Base-by-base conservation (phyloP, 371 early-diverging fungal species). In the Apophysomyces ossiformis region DNA sequence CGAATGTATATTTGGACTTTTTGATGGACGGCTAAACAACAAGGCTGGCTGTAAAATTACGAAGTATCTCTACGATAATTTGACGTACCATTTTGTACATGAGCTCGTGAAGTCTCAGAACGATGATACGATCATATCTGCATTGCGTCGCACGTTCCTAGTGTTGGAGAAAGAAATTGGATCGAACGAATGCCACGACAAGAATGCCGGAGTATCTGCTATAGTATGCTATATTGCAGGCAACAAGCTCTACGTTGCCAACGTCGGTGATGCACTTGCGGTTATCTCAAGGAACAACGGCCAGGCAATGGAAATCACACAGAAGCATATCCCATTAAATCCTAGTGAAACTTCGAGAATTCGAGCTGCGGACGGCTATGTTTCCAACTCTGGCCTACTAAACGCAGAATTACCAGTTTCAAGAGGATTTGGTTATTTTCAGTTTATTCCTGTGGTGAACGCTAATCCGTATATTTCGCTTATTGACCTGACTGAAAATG, bases 251-350 rank as follows among this genome's bases (percentile, higher is more conserved):
- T 93, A 93, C 68, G 90, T 94, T 4, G 95, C 96, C 15, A 95
- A 95, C 67, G 91, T 90, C 16, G 96, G 97, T n/a, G 95, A 96
- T 74, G 86, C 90, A 0, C 74, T 92, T 35, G 95, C 92, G 0
- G 93, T 96, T 11, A 75, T 95, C n/a, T 91, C 90, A 16, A 83
- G 92, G 46, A 88, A 90, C 46, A 91, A 81, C 16, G 90, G 95
- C 8, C 85, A 77, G 7, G 91, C 90, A 1, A 68, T 82, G 35
- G 85, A 91, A 38, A 80, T 96, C 57, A 89, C 96, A 0, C 86
- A 85, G 63, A 89, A 90, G 46, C 93, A 94, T 66, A 90, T 85
- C 36, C 89, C 92, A 36, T 80, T 87, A 63, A 85, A 87, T 60
- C 84, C 86, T 2, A 82, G 81, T 21, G 95, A 95, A 68, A 81